phyloP scores from a whole-genome alignment of 495 filamentous ascomycete genomes.

The Choiromyces venosus region DNA sequence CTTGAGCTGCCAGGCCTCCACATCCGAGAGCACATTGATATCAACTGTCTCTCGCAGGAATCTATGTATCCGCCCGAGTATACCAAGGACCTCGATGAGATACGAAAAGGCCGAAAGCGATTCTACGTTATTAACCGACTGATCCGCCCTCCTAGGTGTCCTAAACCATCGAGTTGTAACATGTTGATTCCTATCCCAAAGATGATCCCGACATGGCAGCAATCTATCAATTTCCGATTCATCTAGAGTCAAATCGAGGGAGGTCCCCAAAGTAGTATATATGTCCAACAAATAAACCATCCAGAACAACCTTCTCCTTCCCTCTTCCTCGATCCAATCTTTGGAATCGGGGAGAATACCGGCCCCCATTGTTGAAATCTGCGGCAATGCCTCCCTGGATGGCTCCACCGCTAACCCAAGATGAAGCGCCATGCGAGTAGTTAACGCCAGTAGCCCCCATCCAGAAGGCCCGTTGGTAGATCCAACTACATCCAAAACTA shows the following conservation, averaged over 20 bases:
- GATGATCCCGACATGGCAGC: constrained; percentile 76
- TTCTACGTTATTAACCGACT: constrained; percentile 60
- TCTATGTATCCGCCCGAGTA: constrained; percentile 75
- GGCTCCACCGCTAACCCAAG: constrained; percentile 74
- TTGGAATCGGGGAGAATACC: constrained; percentile 74
- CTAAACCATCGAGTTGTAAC: constrained; percentile 80
- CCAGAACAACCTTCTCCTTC: constrained; percentile 78
- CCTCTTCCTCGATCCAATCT: constrained; percentile 84
- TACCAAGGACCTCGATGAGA: constrained; percentile 79
- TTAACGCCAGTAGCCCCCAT: constrained; percentile 83
- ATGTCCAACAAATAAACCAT: constrained; percentile 85
- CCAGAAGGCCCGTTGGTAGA: constrained; percentile 77
- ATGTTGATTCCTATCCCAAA: constrained; percentile 74
- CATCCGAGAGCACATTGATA: constrained; percentile 73
- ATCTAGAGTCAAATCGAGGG: constrained; percentile 81
- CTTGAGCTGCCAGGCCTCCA: constrained; percentile 79
- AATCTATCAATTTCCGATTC: constrained; percentile 84
- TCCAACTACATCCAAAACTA: constrained; percentile 72
- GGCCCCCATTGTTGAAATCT: constrained; percentile 78
- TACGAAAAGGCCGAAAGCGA: constrained; percentile 80
- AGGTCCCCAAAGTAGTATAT: constrained; percentile 80
- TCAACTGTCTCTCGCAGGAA: constrained; percentile 85
- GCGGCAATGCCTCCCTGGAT: constrained; percentile 66
- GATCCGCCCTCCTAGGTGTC: constrained; percentile 54
- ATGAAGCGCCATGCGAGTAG: constrained; percentile 78